Base-by-base conservation (phyloP, 306 rosid genomes). In the Quercus aquifolioides region DNA sequence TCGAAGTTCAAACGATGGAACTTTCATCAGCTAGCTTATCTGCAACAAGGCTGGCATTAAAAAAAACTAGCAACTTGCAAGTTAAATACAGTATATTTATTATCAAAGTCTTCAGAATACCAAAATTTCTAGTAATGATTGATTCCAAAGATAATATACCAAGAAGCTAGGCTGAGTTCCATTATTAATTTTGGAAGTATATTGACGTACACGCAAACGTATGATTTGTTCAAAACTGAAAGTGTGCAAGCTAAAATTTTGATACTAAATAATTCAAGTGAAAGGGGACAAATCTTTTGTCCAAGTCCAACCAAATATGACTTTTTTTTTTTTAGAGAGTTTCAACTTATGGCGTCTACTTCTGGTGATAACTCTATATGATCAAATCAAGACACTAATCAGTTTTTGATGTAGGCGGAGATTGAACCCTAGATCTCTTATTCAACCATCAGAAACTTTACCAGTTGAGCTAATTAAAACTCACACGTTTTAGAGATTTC, bases 361-460 rank as follows among this genome's bases (percentile, higher is more conserved):
- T 0, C 0, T 5, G 1, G 1, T 35, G 0, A 35, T 35, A 35
- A 35, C 0, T 35, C 0, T 35, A 35, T 35, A 5, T 35, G 2
- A 33, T 33, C 7, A 5, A 33, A 33, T 33, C 1, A 1, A 5
- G 0, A 33, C 0, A 33, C 1, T 0, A 33, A 33, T 33, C 1
- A 33, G 7, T 33, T 33, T 33, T 33, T 33, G 0, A 2, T 5
- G 0, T 33, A 1, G 0, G 8, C 0, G 8, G 0, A 0, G 1
- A 33, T 5, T 5, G 38, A 35, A 6, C 0, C 1, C 0, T 0
- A 35, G 1, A 1, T 35, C 41, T 35, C 0, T 35, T 35, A 35
- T 35, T 35, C 1, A 35, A 5, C 41, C 2, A 35, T 35, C 0
- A 35, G 2, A 35, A 8, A 5, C 0, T 35, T 35, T 35, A 5